Base-by-base conservation (phyloP, 139 green algal genomes). In the Ettlia oleoabundans region DNA sequence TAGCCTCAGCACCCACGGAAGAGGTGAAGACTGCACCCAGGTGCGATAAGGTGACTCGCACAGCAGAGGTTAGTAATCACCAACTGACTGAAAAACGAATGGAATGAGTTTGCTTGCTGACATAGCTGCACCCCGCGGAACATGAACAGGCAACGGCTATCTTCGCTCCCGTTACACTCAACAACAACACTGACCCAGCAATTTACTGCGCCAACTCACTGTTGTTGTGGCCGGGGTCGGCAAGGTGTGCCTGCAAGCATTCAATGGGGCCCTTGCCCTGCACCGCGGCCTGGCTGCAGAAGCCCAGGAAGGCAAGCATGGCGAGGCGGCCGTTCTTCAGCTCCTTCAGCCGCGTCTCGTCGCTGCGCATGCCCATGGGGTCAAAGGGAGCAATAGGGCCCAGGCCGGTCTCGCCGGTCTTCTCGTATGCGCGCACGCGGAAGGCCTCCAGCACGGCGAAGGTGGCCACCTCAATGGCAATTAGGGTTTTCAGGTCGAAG, bases 321-420 rank as follows among this genome's bases (percentile, higher is more conserved):
- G 91, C 90, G 51, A 93, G 85, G 73, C 76, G 93, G 69, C 93
- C 96, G 88, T 99, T 99, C 93, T 99, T 99, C 80, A 99, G 81
- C 93, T 99, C 96, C 93, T 97, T 98, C 40, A 95, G 75, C 61
- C 89, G 87, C 82, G 93, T 98, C 71, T 93, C 87, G n/a, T 90
- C 77, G 79, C 70, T 88, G 63, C 84, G 77, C 84, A 88, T 76
- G 75, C 67, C 58, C 26, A 72, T 24, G 63, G 88, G 88, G 88
- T 91, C 88, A 38, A 88, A 88, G 78, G 77, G 77, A 22, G 77
- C 53, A 10, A 84, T 68, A 53, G 65, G 65, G 63, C 82, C 65
- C 55, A 83, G 75, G 69, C 87, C 87, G 7, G 74, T 79, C 84
- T 90, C 90, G 83, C 94, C 94, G 38, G 93, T 95, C 87, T 95